Conservation (phyloP, 2,329 filamentous ascomycete genomes). For the Trichothecium roseum region DNA sequence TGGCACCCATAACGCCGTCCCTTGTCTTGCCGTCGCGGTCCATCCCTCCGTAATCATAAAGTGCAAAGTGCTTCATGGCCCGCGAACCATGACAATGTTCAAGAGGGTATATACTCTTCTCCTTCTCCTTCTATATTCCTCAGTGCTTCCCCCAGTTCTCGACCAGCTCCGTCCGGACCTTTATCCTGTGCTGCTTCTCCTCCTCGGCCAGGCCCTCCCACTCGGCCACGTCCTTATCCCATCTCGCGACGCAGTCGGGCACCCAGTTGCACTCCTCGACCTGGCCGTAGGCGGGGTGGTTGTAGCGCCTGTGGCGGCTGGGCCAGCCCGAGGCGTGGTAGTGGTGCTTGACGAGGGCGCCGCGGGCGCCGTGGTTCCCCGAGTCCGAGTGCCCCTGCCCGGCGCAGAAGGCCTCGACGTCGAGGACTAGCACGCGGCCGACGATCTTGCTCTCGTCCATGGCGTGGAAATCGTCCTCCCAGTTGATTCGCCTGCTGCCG, state of each 20-base stretch:
- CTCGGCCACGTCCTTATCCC: slow-evolving; percentile 53
- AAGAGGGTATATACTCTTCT: no score
- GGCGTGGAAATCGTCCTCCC: slow-evolving; percentile 23
- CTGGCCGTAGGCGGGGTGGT: slow-evolving; percentile 58
- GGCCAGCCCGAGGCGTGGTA: slow-evolving; percentile 69
- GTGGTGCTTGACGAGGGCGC: slow-evolving; percentile 61
- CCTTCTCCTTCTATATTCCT: no score
- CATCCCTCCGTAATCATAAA: no score
- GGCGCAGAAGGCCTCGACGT: slow-evolving; percentile 15
- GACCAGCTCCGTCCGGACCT: slow-evolving; percentile 12
- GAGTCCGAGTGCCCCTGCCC: slow-evolving; percentile 15
- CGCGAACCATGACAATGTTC: no score
- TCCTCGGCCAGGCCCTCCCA: slow-evolving; percentile 49
- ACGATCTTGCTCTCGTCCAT: slow-evolving; percentile 8
- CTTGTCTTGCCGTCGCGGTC: no score
- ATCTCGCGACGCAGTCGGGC: slow-evolving; percentile 49
- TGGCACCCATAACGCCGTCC: no score
- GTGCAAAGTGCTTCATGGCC: no score
- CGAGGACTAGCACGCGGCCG: slow-evolving; percentile 12
- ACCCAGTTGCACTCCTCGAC: slow-evolving; percentile 65
- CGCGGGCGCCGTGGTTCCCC: slow-evolving; percentile 24
- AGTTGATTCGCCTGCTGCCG: slow-evolving; percentile 23
- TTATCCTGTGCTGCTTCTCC: slow-evolving; percentile 43
- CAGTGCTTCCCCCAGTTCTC: no score
- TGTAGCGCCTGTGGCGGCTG: slow-evolving; percentile 52